Percentiles rank a stretch among this genome's conserved stretches.
These are phyloP conservation scores for Mallotus nudiflorus DNA, from an alignment of 345 rosid genomes.

Conservation along the genomic window DNA sequence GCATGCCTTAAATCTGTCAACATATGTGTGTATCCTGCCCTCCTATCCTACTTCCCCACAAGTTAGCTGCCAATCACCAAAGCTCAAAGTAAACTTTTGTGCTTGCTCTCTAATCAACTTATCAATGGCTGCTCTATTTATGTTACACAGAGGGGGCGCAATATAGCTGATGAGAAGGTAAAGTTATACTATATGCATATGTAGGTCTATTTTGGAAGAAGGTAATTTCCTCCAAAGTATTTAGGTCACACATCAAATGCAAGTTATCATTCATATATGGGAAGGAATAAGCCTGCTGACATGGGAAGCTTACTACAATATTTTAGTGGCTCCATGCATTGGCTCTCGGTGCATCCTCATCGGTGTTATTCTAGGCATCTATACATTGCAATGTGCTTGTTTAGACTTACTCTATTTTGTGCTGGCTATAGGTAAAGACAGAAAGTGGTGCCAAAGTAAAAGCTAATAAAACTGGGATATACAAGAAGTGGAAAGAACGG, in stretches of 20 bases:
- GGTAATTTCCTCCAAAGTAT: not conserved
- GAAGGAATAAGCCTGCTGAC: not conserved
- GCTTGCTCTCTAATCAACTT: no score
- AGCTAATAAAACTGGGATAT: constrained; percentile 71
- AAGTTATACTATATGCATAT: no score
- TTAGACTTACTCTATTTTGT: not conserved
- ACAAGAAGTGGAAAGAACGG: constrained; percentile 85
- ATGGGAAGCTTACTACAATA: not conserved
- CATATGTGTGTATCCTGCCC: no score
- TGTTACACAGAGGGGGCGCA: no score
- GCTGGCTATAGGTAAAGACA: constrained; percentile 61
- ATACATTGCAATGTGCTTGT: not conserved
- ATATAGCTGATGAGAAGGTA: no score
- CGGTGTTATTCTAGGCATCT: not conserved
- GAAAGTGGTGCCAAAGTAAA: constrained; percentile 88
- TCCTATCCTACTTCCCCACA: no score
- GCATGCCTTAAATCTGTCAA: not conserved
- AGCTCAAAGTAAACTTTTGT: no score
- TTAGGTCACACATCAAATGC: not conserved
- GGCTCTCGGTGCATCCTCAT: not conserved
- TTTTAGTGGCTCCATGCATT: no score
- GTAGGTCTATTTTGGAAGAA: not conserved
- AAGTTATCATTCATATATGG: not conserved
- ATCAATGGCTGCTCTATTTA: no score
- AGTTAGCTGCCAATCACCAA: no score